Evolutionary conservation across 768 basidiomycete species (phyloP), one percentile per base, ranked within the genome.

Genomic region (Xerocomellus amylosporus): DNA sequence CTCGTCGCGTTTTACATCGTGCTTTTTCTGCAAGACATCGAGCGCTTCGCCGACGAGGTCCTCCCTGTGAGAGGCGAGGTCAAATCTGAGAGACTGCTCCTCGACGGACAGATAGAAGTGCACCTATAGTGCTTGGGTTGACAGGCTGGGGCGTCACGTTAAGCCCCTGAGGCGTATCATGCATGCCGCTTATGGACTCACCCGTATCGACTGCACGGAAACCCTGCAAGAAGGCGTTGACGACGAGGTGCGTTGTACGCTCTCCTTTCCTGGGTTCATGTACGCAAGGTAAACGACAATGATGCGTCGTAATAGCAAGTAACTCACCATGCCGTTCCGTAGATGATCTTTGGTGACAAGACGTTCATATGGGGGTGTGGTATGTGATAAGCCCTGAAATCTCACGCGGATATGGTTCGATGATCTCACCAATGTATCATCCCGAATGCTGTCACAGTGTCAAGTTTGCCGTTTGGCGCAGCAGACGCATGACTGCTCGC

Each of bases 121-220:
- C 70, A 83, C 86, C 81, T 78, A 60, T 89, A 88, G 63, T 88
- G 87, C 64, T 88, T 88, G 10, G 80, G 83, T 62, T 88, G 87
- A 57, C 85, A 82, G 24, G 86, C 85, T 84, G 54, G 36, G 49
- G 43, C 17, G 19, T 31, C 24, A 6, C 3, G 39, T 61, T 33
- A 68, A 49, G 28, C 53, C 63, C 59, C 64, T 61, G 51, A 58
- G 30, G 19, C 14, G 20, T 38, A 31, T 13, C 19, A n/a, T 19
- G 24, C 5, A 42, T 47, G 39, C 49, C 49, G 15, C 46, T 46
- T 41, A 34, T 53, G n/a, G 66, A 70, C 75, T 57, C 69, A 79
- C 89, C 90, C n/a, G 89, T 92, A 62, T 94, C 92, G 28, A 93
- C 83, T 5, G 87, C 90, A 43, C 85, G 74, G 66, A 93, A 93